Evolutionary conservation across 495 filamentous ascomycete genomes (phyloP), one percentile per base, ranked within the genome.

Genomic region (Penicillium verhagenii): DNA sequence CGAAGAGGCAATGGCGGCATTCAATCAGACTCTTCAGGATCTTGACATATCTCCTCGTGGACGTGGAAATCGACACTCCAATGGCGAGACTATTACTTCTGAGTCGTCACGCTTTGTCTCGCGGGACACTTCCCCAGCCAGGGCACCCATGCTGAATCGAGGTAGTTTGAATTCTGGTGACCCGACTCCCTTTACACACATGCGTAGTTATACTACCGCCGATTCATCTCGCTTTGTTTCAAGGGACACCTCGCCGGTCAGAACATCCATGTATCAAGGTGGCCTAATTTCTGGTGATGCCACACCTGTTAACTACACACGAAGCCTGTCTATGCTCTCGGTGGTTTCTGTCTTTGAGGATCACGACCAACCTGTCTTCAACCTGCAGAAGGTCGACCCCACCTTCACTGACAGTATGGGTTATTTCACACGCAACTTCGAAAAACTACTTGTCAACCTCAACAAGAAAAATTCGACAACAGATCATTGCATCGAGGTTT

Each of bases 351-450:
- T 79, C 24, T 80, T 79, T 1, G 78, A 87, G 6, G 75, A 84
- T n/a, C 82, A 82, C 13, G 83, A 84, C 44, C 76, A 81, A 56
- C 82, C 81, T 18, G 82, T 88, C 54, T 83, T 82, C 54, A 81
- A 82, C 54, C 75, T 88, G 10, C 86, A 88, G 58, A 82, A 87
- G 47, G 84, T 88, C 3, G 83, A 87, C 50, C 86, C 85, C 8
- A 86, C 82, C 71, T 89, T 89, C 71, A 88, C 84, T 4, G 86
- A 89, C 59, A 78, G 80, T 20, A 83, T 76, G 38, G 86, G 86
- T 18, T 75, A 83, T 50, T 88, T 82, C 70, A 83, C 82, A 42
- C 70, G 69, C 47, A 73, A 64, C 14, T 89, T 88, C 55, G 82
- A 85, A 47, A 78, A 80, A 64, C 79, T 75, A 60, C 74, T 89